Evolutionary conservation across 331 rosid species (phyloP).

Genomic region (Cydonia oblonga): DNA sequence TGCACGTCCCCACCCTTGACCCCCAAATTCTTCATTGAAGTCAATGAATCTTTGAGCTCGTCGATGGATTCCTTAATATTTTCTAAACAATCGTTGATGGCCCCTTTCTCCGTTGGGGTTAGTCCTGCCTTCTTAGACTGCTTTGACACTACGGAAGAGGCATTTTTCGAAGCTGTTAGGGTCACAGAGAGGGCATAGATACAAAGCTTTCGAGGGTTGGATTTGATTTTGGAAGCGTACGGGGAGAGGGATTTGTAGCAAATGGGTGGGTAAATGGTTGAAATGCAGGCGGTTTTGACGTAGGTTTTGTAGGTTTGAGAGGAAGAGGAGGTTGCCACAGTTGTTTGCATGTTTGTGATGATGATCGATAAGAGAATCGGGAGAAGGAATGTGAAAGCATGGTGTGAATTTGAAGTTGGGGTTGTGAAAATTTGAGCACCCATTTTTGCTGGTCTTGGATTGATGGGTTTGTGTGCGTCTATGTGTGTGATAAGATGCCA

Average conservation of each 20-base stretch:
- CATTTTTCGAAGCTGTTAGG: slow-evolving; percentile 7
- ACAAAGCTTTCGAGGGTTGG: slow-evolving; percentile 28
- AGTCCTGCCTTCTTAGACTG: neutral
- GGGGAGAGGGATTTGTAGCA: slow-evolving; percentile 32
- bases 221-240: slow-evolving; percentile 29
- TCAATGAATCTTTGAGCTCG: slow-evolving; percentile 25
- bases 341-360: neutral
- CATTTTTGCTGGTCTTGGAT: neutral
- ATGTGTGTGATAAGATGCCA: neutral
- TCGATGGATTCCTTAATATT: slow-evolving; percentile 26
- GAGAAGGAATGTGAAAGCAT: neutral
- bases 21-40: slow-evolving; percentile 15
- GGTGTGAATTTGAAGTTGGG: neutral
- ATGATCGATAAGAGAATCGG: neutral
- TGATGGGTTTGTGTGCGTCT: neutral
- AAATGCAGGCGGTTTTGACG: slow-evolving; percentile 9
- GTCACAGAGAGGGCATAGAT: slow-evolving; percentile 26
- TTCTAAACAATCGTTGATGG: slow-evolving; percentile 31
- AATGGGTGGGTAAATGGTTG: slow-evolving; percentile 29
- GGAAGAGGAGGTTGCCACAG: neutral
- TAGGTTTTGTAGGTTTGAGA: neutral
- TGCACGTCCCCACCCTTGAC: neutral
- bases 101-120: slow-evolving; percentile 7
- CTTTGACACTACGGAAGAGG: slow-evolving; percentile 14
- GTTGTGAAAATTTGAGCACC: neutral